A percentile compares a stretch with the other conserved stretches of the same genome.
phyloP scores from a whole-genome alignment of 1,284 basidiomycete species.

The Rhodotorula sp. region DNA sequence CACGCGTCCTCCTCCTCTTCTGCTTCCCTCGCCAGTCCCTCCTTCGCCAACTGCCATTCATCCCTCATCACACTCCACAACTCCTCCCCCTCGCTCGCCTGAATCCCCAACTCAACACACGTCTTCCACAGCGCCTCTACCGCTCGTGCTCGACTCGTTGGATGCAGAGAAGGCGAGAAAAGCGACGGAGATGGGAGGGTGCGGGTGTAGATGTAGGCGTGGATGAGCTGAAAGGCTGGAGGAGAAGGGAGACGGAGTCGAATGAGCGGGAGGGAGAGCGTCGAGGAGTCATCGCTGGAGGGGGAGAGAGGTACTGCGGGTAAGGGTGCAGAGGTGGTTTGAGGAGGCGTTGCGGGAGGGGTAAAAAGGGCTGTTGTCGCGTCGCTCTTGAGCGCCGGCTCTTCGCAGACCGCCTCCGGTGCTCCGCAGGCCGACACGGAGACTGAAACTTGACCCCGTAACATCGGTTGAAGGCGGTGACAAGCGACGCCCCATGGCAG shows the following conservation, averaged over 20 bases:
- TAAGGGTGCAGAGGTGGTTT: background rate
- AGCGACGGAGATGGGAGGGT: background rate
- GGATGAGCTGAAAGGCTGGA: background rate
- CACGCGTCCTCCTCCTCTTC: background rate
- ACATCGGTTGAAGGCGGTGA: background rate
- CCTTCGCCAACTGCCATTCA: background rate
- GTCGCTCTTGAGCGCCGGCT: too few relatives aligned
- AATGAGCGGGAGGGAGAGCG: constrained; percentile 10
- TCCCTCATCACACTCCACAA: background rate
- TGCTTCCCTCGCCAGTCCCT: background rate
- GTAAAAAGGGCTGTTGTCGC: background rate
- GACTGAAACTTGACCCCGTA: background rate
- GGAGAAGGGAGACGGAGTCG: constrained; percentile 2
- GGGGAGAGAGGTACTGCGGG: background rate
- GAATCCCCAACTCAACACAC: background rate
- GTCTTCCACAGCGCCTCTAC: constrained; percentile 1
- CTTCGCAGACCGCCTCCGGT: background rate
- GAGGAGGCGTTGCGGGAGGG: background rate
- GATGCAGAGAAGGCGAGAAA: background rate
- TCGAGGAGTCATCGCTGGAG: background rate
- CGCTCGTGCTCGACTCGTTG: background rate
- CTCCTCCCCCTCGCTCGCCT: background rate
- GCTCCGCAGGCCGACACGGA: background rate
- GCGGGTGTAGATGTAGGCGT: constrained; percentile 17
- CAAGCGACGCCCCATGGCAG: constrained; percentile 2